phyloP scores from a whole-genome alignment of 1,139 yeast species.

The Geotrichum candidum region DNA sequence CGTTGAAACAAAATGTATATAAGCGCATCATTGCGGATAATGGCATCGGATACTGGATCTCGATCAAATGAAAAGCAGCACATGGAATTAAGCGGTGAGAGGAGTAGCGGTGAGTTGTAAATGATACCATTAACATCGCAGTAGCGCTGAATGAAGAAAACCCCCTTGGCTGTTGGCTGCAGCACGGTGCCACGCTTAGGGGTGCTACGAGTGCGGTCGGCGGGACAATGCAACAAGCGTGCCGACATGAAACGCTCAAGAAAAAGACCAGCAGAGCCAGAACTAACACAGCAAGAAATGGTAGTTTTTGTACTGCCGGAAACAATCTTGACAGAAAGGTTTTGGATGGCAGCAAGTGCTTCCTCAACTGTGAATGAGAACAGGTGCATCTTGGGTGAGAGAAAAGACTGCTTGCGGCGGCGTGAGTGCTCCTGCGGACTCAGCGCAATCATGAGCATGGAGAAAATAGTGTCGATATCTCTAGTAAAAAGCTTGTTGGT shows the following conservation, averaged over 20 bases:
- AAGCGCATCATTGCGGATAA: constrained; percentile 59
- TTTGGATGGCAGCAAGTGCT: constrained; percentile 50
- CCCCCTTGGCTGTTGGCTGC: constrained; percentile 93
- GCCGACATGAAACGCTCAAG: constrained; percentile 57
- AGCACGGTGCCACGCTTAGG: constrained; percentile 30
- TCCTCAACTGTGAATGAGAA: constrained; percentile 50
- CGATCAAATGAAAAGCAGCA: constrained; percentile 64
- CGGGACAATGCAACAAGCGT: constrained; percentile 68
- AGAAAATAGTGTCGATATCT: constrained; percentile 20
- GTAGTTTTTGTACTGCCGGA: constrained; percentile 43
- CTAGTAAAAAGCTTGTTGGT: constrained; percentile 12
- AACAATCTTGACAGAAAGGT: constrained; percentile 46
- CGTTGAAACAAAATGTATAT: constrained; percentile 56
- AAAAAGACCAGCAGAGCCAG: constrained; percentile 47
- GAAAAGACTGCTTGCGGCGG: constrained; percentile 17
- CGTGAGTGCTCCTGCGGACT: constrained; percentile 36
- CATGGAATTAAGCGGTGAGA: constrained; percentile 63
- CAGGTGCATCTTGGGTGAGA: constrained; percentile 34
- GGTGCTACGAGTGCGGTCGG: constrained; percentile 44
- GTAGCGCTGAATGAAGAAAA: constrained; percentile 59
- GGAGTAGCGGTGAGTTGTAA: constrained; percentile 37
- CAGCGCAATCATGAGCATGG: constrained; percentile 49
- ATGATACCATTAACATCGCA: constrained; percentile 45
- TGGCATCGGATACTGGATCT: constrained; percentile 52
- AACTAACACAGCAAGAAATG: constrained; percentile 54